Evolutionary conservation across 2,329 filamentous ascomycete species (phyloP), one percentile per base, ranked within the genome.

Genomic region (Ceratocystis colombiana): DNA sequence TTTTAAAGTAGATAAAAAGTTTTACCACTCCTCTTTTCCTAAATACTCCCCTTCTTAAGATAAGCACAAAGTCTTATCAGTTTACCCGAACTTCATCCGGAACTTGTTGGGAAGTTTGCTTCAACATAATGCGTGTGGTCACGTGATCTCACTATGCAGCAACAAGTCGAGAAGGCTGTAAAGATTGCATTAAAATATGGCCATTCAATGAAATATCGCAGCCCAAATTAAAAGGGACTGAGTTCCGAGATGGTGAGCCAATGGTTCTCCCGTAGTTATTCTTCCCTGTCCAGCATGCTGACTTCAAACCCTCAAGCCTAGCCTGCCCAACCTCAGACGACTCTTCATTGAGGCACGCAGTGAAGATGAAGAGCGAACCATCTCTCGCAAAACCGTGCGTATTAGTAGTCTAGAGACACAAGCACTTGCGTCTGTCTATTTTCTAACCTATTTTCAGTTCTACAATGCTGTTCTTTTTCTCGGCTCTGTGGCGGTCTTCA

Each of bases 401-500:
- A 50, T 66, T 61, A 61, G 1, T 7, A 59, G 12, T 8, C 17
- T 15, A n/a, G 5, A n/a, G n/a, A 3, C 4, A 33, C 25, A 30
- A 8, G 7, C 55, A 6, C 48, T 1, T 1, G 48, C 15, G 22
- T 15, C 25, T 33, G 30, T 33, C 8, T 17, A 6, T 30, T 30
- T 57, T 30, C 55, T 59, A 37, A 59, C 22, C 5, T 8, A 59
- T 8, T 37, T n/a, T 6, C 72, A 96, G 94, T 99, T 99, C 75
- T 99, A 99, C 77, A 97, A 99, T 73, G 85, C 96, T 0, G 91
- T 96, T 0, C 80, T 97, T 1, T 99, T 97, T 78, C 93, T 99
- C 81, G 94, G 92, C 28, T 96, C 94, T 0, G 89, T 99, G 28
- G 91, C 93, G 6, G 85, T 96, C 68, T 96, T 97, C 78, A 96